Percentiles rank a stretch among this genome's conserved stretches.
phyloP scores from a whole-genome alignment of 1,284 basidiomycete genomes.

The Boletus smithii region DNA sequence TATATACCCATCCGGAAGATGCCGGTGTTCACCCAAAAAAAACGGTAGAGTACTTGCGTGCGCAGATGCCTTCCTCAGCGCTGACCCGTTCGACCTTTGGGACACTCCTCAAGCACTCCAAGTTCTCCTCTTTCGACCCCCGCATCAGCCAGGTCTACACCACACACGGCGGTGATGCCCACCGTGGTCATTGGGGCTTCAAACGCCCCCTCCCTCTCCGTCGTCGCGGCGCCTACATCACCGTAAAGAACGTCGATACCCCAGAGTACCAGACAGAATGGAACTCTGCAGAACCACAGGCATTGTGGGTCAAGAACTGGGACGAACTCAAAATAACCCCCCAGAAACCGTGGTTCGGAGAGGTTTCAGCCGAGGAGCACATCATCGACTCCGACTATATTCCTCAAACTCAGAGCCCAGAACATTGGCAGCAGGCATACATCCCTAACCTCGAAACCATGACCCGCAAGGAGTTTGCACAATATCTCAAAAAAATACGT shows the following conservation, averaged over 20 bases:
- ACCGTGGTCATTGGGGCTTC: constrained; percentile 75
- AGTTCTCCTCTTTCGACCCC: constrained; percentile 74
- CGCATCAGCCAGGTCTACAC: constrained; percentile 70
- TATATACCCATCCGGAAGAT: constrained; percentile 25
- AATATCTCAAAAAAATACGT: constrained; percentile 57
- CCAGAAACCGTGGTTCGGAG: constrained; percentile 7
- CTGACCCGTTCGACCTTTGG: constrained; percentile 61
- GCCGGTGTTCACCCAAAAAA: constrained; percentile 20
- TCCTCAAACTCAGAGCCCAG: constrained; percentile 10
- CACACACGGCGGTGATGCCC: constrained; percentile 59
- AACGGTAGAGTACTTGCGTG: no score
- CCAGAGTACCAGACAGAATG: constrained; percentile 73
- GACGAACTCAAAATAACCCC: constrained; percentile 59
- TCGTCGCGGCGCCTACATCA: constrained; percentile 58
- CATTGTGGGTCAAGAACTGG: constrained; percentile 59
- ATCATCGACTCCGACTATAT: constrained; percentile 31
- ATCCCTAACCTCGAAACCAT: constrained; percentile 47
- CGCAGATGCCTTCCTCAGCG: constrained; percentile 36
- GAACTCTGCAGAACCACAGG: constrained; percentile 60
- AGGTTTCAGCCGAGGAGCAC: constrained; percentile 18
- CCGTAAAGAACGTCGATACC: constrained; percentile 60
- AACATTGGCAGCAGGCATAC: constrained; percentile 22
- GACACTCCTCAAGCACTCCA: constrained; percentile 68
- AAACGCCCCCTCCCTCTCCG: constrained; percentile 71
- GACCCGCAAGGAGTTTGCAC: constrained; percentile 50